Evolutionary conservation across 495 filamentous ascomycete genomes (phyloP).

Genomic region (Pseudoneurospora amorphoporcata): DNA sequence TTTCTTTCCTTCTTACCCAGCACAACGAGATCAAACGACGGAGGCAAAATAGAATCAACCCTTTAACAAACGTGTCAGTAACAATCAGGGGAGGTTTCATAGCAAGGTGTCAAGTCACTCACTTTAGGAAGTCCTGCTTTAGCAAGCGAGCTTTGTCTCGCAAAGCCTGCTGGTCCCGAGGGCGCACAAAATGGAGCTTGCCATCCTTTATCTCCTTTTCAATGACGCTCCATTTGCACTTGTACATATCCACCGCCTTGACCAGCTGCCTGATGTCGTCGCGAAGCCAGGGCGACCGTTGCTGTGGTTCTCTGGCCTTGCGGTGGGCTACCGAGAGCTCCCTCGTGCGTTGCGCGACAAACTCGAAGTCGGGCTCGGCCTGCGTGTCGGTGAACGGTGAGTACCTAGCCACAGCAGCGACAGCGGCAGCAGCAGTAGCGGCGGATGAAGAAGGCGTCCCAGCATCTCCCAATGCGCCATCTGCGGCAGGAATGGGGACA

Average conservation of each 20-base stretch:
- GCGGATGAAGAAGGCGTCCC: neutral
- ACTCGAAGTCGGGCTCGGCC: constrained; percentile 18
- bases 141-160: constrained; percentile 60
- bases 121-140: constrained; percentile 51
- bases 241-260: constrained; percentile 35
- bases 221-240: constrained; percentile 45
- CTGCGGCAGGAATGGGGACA: neutral
- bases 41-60: constrained; percentile 27
- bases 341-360: constrained; percentile 11
- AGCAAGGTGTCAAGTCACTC: constrained; percentile 13
- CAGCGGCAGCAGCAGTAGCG: neutral
- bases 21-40: constrained; percentile 38
- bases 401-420: constrained; percentile 12
- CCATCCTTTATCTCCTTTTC: constrained; percentile 24
- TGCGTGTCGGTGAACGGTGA: constrained; percentile 12
- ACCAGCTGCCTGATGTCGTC: constrained; percentile 40
- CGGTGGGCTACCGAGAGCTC: constrained; percentile 17
- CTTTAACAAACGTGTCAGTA: constrained; percentile 7
- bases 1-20: constrained; percentile 40
- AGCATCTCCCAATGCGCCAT: neutral
- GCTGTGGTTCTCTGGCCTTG: constrained; percentile 26
- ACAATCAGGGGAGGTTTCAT: neutral
- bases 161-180: constrained; percentile 49
- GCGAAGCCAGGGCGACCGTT: constrained; percentile 33
- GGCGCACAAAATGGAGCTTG: constrained; percentile 25